Conservation (phyloP, 2,329 filamentous ascomycete genomes). For the Aspergillus transmontanensis region DNA sequence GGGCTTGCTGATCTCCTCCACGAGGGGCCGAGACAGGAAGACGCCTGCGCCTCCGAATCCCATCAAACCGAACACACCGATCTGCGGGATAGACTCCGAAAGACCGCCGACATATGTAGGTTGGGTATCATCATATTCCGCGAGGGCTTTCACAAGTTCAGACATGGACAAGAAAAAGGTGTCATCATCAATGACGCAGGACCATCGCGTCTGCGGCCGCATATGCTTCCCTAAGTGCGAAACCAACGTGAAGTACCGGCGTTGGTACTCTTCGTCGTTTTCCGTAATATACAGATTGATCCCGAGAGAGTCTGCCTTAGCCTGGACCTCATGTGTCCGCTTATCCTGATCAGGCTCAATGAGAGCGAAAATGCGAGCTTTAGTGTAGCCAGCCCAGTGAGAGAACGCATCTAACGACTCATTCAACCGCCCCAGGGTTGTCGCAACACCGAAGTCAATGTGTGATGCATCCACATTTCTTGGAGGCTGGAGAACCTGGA, state of each 20-base stretch:
- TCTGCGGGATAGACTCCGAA: conserved; percentile 58
- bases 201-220: conserved; percentile 55
- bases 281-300: conserved; percentile 47
- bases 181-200: conserved; percentile 63
- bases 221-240: conserved; percentile 51
- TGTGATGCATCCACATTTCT: conserved; percentile 50
- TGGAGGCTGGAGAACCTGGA: conserved; percentile 52
- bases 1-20: conserved; percentile 48
- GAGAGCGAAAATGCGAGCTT: conserved; percentile 56
- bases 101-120: conserved; percentile 60
- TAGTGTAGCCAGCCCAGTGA: conserved; percentile 59
- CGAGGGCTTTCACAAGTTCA: conserved; percentile 52
- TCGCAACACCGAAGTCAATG: conserved; percentile 62
- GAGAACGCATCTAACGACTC: conserved; percentile 55
- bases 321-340: conserved; percentile 30
- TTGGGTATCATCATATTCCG: conserved; percentile 51
- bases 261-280: conserved; percentile 40
- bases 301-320: conserved; percentile 38
- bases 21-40: conserved; percentile 59
- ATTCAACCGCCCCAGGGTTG: conserved; percentile 53
- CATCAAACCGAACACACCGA: conserved; percentile 59
- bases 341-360: conserved; percentile 47
- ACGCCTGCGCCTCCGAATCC: conserved; percentile 64
- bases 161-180: conserved; percentile 64
- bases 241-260: conserved; percentile 62